Evolutionary conservation across 768 basidiomycete species (phyloP).

Genomic region (Suillus alpinus): DNA sequence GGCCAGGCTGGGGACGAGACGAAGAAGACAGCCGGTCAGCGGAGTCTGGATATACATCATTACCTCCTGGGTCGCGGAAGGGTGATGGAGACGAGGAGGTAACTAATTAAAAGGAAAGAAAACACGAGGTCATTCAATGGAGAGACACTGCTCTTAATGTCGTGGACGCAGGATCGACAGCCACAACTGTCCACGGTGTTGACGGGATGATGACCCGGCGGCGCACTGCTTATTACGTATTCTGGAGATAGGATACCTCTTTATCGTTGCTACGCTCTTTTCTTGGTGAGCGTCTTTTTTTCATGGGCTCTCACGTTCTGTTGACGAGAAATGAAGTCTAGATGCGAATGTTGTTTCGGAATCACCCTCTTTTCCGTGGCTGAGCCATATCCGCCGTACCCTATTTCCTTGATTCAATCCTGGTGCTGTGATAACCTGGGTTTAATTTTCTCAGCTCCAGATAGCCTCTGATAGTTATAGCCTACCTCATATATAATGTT

Average conservation of each 20-base stretch:
- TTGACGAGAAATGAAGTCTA: constrained; percentile 16
- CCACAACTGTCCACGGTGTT: constrained; percentile 1
- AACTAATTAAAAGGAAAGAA: not conserved
- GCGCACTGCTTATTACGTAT: constrained; percentile 10
- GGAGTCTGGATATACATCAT: not conserved
- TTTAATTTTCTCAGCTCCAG: not conserved
- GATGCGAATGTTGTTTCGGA: constrained; percentile 13
- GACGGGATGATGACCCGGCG: constrained; percentile 3
- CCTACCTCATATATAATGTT: constrained; percentile 13
- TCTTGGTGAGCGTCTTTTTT: constrained; percentile 10
- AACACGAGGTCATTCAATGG: not conserved
- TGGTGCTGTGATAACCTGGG: constrained; percentile 5
- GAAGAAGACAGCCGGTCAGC: not conserved
- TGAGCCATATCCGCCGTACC: constrained; percentile 14
- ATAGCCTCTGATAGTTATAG: not conserved
- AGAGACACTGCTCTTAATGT: too few relatives aligned
- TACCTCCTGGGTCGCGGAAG: not conserved
- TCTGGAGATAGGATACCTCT: constrained; percentile 6
- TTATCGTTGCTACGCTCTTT: constrained; percentile 15
- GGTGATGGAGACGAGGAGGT: not conserved
- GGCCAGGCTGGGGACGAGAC: not conserved
- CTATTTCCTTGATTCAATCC: constrained; percentile 9
- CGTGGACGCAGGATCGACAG: constrained; percentile 1
- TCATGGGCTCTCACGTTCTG: constrained; percentile 12
- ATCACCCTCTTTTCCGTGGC: constrained; percentile 16